Base-by-base conservation (phyloP, 495 filamentous ascomycete genomes). In the Hyaloscypha bicolor region DNA sequence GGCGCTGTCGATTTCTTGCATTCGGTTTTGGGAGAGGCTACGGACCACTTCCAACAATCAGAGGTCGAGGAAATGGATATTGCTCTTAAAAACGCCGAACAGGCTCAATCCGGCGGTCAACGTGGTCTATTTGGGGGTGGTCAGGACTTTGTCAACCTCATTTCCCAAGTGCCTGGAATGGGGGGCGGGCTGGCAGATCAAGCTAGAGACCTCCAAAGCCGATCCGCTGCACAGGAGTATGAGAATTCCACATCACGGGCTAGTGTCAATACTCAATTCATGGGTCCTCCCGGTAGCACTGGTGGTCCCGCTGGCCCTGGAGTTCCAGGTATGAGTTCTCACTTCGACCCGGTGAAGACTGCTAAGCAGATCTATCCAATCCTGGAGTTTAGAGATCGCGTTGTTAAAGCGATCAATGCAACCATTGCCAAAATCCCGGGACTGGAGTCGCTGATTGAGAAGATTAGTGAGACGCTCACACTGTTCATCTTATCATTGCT, bases 11-110 rank as follows among this genome's bases (percentile, higher is more conserved):
- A 93, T 71, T 75, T 75, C 59, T 45, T 75, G 73, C 95, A 99
- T 76, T 96, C 92, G 0, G 93, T 99, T n/a, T 82, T 97, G 9
- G 95, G 95, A 42, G 95, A 99, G 75, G 94, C 93, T 29, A 96
- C 88, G 22, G 95, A 99, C 74, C 93, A 97, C 73, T 93, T 99
- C 78, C 94, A 94, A 5, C 95, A 98, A 75, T 91, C 91, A 19
- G 95, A 99, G 77, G 87, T 99, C 59, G 92, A 97, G 55, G 88
- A 98, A 74, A 87, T 97, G 75, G 89, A 97, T 71, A 78, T 71
- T 22, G 91, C 89, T 9, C 86, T 99, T 31, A 80, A 85, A 73
- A 81, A 80, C 63, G 82, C 82, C 19, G 82, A 86, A 56, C 69
- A 80, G 52, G 74, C 85, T 21, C 78, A 81, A 31, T 85, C 83